Evolutionary conservation across 164 flowering plant genomes (phyloP), one percentile per base, ranked within the genome.

Genomic region (Nelumbo lutea): DNA sequence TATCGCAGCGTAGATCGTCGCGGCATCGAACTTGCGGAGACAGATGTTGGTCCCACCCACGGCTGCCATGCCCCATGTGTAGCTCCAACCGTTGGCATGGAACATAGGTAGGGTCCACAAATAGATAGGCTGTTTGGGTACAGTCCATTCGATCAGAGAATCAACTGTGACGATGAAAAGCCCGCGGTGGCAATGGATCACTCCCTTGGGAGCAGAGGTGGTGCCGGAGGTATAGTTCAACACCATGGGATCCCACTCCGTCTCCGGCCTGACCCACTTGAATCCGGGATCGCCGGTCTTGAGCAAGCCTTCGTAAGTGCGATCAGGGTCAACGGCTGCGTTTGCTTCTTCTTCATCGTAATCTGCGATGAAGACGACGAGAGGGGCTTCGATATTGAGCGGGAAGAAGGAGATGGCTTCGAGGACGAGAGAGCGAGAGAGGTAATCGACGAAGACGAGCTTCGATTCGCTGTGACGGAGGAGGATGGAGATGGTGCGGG

Each of bases 31-130:
- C 42, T 76, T 77, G 8, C 87, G 78, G 14, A 86, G 69, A 72
- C 89, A 86, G 59, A 86, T 61, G 75, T 81, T 86, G 59, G 85
- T 78, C 38, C 86, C 90, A 14, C 90, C 87, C 2, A 76, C 69
- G 10, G 87, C 87, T 0, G 90, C 90, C 58, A 84, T 71, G 0
- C 79, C 87, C 87, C 87, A 86, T 0, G 86, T 69, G 70, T 48
- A 81, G 59, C 79, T 59, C 90, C 90, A 86, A 0, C 90, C 90
- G 59, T 86, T 86, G 45, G 81, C 76, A 68, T 86, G 90, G 67
- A 86, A 86, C 84, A 86, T 83, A 8, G 87, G 85, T 9, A 86
- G 77, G 43, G 83, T 83, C 90, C 90, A 86, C 38, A 86, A 67
- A 43, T 78, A 84, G 0, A 83, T 75, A 0, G 87, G 77, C 46